Base-by-base conservation (phyloP, 169 alveolate species). In the Plasmodium billcollinsi region DNA sequence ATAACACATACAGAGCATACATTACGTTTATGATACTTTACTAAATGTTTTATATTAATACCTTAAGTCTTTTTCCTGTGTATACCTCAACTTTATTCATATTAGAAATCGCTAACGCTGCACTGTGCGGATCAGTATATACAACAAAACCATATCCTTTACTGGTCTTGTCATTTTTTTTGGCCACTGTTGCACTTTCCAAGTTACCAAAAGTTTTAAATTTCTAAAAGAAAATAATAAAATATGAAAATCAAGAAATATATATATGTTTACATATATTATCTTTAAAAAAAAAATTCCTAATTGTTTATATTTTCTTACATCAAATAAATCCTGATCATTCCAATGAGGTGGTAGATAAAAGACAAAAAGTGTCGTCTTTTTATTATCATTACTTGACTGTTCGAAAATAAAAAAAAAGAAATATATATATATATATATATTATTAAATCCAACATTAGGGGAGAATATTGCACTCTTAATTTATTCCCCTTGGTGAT, bases 291-390 rank as follows among this genome's bases (percentile, higher is more conserved):
- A 62, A 62, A 24, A 62, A 62, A 18, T 20, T 62, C 43, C 18
- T 39, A 20, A n/a, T 21, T 7, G 12, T 62, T 61, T 7, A 61
- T 20, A 18, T 20, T 56, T 26, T 2, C 52, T 80, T 80, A 80
- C 91, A 69, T 89, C 93, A 49, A 52, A 54, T 70, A 97, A 92
- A 76, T 96, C 97, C 9, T 73, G 89, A 50, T 97, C 97, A 47
- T 91, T 95, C 99, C 99, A 97, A 15, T 95, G 97, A 45, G 96
- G 93, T 8, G 99, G 99, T 8, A 97, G 89, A 88, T 97, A 98
- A 92, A 97, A 97, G 72, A 97, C 97, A 80, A 97, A 97, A n/a
- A 80, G 73, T 29, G 91, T 80, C 72, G 91, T 80, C 58, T 80
- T 80, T 69, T 80, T 80, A 45, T 69, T 80, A 39, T 80, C 91